A percentile compares a stretch with the other conserved stretches of the same genome.
These are phyloP conservation scores for Hypoxylon lienhwacheense DNA, from an alignment of 495 filamentous ascomycete genomes.

Conservation along the genomic window DNA sequence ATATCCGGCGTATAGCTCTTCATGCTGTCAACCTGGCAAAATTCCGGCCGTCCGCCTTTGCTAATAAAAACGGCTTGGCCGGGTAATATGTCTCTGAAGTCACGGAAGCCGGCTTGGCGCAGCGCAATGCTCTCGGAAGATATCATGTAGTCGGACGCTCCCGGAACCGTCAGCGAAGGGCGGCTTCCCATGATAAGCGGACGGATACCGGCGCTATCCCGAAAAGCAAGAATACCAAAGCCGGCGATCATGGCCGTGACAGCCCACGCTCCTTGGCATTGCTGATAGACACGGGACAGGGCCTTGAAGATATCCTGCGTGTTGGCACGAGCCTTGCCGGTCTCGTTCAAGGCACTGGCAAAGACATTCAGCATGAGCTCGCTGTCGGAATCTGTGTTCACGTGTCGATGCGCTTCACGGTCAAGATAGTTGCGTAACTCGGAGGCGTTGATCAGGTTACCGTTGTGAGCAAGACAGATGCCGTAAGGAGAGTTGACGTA, in stretches of 20 bases:
- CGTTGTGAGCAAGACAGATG: constrained; percentile 64
- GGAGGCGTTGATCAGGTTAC: constrained; percentile 92
- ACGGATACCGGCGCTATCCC: constrained; percentile 87
- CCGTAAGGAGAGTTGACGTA: constrained; percentile 86
- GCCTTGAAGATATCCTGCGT: constrained; percentile 80
- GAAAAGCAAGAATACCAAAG: constrained; percentile 87
- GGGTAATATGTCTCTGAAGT: constrained; percentile 82
- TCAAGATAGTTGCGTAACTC: constrained; percentile 80
- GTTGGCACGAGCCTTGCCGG: constrained; percentile 95
- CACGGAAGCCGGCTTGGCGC: constrained; percentile 78
- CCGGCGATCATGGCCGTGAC: constrained; percentile 87
- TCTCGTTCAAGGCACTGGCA: constrained; percentile 89
- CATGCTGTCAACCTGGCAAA: constrained; percentile 72
- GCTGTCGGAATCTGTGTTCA: constrained; percentile 95
- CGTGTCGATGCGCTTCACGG: constrained; percentile 86
- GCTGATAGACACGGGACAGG: not conserved
- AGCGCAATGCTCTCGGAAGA: constrained; percentile 95
- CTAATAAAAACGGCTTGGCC: constrained; percentile 93
- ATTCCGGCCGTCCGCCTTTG: constrained; percentile 74
- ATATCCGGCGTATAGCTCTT: constrained; percentile 87
- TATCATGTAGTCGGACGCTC: constrained; percentile 91
- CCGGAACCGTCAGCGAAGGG: constrained; percentile 59
- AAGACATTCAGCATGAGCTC: constrained; percentile 83
- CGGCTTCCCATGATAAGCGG: constrained; percentile 82
- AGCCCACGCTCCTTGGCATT: constrained; percentile 30